Conservation (phyloP, 1,284 basidiomycete genomes). For the Phenoliferia sp. region DNA sequence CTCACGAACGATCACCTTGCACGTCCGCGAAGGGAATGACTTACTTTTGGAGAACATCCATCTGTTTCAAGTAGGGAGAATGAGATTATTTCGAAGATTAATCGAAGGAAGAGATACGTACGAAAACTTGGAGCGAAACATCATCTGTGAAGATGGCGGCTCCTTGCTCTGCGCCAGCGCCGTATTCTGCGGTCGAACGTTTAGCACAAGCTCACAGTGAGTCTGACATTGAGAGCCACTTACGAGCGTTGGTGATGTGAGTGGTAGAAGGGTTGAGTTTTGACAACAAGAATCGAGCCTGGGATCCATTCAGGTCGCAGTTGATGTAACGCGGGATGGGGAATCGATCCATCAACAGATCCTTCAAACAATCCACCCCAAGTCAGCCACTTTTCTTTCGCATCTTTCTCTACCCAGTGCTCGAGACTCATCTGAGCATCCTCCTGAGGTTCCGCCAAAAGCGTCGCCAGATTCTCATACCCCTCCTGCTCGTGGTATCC, state of each 20-base stretch:
- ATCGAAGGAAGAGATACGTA: constrained; percentile 46
- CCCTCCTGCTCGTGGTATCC: constrained; percentile 99
- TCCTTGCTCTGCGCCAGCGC: constrained; percentile 48
- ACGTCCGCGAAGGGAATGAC: background rate
- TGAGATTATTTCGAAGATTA: background rate
- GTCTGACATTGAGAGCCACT: background rate
- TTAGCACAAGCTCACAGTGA: no score
- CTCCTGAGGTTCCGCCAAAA: constrained; percentile 72
- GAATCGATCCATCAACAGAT: constrained; percentile 89
- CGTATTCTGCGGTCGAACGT: constrained; percentile 31
- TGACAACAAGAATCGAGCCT: constrained; percentile 91
- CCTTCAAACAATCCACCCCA: constrained; percentile 49
- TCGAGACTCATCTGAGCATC: constrained; percentile 51
- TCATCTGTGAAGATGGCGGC: constrained; percentile 99
- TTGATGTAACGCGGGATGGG: constrained; percentile 98
- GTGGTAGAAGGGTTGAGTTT: constrained; percentile 98
- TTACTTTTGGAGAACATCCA: constrained; percentile 46
- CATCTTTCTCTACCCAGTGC: background rate
- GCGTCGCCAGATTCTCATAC: constrained; percentile 96
- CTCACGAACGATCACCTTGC: background rate
- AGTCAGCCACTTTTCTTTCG: background rate
- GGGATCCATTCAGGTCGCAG: constrained; percentile 94
- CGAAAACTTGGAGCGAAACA: constrained; percentile 93
- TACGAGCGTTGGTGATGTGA: constrained; percentile 68
- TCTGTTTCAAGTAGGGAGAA: constrained; percentile 30